These are phyloP conservation scores for Myriosclerotinia duriaeana DNA, from an alignment of 2,329 filamentous ascomycete species.

Conservation along the genomic window DNA sequence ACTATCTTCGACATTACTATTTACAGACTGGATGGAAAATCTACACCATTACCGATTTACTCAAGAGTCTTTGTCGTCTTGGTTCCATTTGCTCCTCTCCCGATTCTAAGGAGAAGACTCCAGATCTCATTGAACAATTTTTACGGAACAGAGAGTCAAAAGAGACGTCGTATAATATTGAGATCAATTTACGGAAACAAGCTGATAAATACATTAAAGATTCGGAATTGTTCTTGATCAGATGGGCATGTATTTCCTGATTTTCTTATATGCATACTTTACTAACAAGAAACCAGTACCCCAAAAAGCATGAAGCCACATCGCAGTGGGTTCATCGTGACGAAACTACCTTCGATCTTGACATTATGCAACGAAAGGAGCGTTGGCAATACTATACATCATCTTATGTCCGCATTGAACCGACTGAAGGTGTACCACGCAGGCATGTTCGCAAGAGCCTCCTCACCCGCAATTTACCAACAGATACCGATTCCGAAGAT, in stretches of 20 bases:
- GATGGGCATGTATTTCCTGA: slow-evolving; percentile 69
- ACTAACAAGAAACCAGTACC: slow-evolving; percentile 52
- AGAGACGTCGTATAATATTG: slow-evolving; percentile 83
- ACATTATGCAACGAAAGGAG: slow-evolving; percentile 80
- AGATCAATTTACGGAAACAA: slow-evolving; percentile 87
- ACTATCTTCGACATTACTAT: slow-evolving; percentile 88
- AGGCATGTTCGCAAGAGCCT: slow-evolving; percentile 64
- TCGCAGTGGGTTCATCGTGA: slow-evolving; percentile 70
- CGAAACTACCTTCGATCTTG: slow-evolving; percentile 78
- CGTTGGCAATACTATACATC: slow-evolving; percentile 96
- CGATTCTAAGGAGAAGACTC: slow-evolving; percentile 89
- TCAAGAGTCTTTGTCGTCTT: slow-evolving; percentile 77
- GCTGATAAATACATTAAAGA: slow-evolving; percentile 93
- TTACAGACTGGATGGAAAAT: slow-evolving; percentile 87
- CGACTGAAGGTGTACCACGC: slow-evolving; percentile 74
- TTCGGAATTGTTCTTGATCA: slow-evolving; percentile 84
- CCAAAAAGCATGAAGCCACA: slow-evolving; percentile 65
- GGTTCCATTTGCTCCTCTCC: slow-evolving; percentile 79
- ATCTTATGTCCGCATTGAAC: slow-evolving; percentile 83
- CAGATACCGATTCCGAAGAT: slow-evolving; percentile 62
- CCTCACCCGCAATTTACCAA: slow-evolving; percentile 68
- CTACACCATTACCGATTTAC: slow-evolving; percentile 87
- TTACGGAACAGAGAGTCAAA: slow-evolving; percentile 77
- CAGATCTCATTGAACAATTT: slow-evolving; percentile 86
- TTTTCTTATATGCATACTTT: slow-evolving; percentile 17